phyloP scores from a whole-genome alignment of 306 rosid species.

The Hippophae tibetana region DNA sequence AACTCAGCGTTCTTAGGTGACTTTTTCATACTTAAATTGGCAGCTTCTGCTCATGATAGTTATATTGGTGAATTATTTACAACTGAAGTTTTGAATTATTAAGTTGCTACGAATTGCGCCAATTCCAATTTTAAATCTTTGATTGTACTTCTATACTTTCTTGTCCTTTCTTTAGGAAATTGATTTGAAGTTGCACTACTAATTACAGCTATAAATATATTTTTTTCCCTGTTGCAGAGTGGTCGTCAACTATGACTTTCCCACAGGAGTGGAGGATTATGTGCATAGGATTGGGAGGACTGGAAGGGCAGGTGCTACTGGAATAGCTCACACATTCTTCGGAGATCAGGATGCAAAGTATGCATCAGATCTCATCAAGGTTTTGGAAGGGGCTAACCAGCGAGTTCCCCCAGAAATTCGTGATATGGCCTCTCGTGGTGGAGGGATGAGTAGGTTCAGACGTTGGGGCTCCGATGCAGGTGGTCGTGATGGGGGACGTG shows the following conservation, averaged over 20 bases:
- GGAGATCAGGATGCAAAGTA: constrained; percentile 92
- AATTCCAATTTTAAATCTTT: too few relatives aligned
- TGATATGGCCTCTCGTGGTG: constrained; percentile 78
- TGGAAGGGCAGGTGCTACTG: constrained; percentile 98
- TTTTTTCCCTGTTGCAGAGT: constrained; percentile 45
- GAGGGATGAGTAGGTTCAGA: constrained; percentile 72
- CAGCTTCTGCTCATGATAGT: too few relatives aligned
- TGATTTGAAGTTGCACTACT: too few relatives aligned
- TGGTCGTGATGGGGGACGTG: constrained; percentile 53
- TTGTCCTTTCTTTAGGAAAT: too few relatives aligned
- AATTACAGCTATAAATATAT: neutral
- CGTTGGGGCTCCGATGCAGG: constrained; percentile 66
- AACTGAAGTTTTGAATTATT: too few relatives aligned
- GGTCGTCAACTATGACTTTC: constrained; percentile 91
- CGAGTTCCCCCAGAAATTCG: constrained; percentile 75
- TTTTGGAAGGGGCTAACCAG: constrained; percentile 97
- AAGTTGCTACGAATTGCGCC: too few relatives aligned
- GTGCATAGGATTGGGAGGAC: constrained; percentile 99
- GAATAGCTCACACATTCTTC: constrained; percentile 81
- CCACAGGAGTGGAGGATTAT: constrained; percentile 99
- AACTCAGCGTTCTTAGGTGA: too few relatives aligned
- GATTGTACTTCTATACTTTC: too few relatives aligned
- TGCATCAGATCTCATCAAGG: constrained; percentile 85
- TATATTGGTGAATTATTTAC: too few relatives aligned
- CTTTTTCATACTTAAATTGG: too few relatives aligned